Evolutionary conservation across 192 early-diverging fungal genomes (phyloP), one percentile per base, ranked within the genome.

Genomic region (Lunasporangiospora selenospora): DNA sequence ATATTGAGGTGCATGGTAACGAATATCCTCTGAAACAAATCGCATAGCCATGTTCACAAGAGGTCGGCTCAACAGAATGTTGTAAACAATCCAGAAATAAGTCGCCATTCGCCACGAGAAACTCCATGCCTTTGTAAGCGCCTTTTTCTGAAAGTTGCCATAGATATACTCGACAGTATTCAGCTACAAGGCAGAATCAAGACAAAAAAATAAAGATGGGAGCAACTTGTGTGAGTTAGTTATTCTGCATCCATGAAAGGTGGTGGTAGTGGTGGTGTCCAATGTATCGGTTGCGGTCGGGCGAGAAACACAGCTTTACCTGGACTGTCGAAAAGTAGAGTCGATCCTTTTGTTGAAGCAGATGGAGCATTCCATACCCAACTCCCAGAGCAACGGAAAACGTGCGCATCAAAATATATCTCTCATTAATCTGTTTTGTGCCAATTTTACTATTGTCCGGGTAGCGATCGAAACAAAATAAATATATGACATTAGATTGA

Each of bases 31-130:
- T 3, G 60, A 46, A 4, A 49, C 32, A 24, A 73, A 53, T 38
- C 49, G 45, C 60, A 58, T 73, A 4, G 60, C 69, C 5, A 44
- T 38, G 11, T 47, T 57, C 24, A 73, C 41, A 11, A 62, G 12
- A 27, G 63, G 27, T 26, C 60, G 60, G 11, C 69, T 62, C 12
- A 58, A 21, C 19, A 73, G 16, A 31, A 73, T 58, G 49, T 73
- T 73, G 49, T 73, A 73, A 1, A 49, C 48, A 18, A 63, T 38
- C 69, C 69, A 73, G 40, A 73, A 73, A 2, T 7, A 16, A n/a
- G 12, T n/a, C 26, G 69, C 52, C 9, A 73, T n/a, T 11, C 42
- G 19, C 2, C 13, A 36, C 13, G 69, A 53, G 23, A 73, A 56
- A 13, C 26, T 23, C 12, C 19, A 23, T 10, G 69, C 41, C 19